Evolutionary conservation across 805 yeast species (phyloP).

Genomic region (Schwanniomyces pseudopolymorphus): DNA sequence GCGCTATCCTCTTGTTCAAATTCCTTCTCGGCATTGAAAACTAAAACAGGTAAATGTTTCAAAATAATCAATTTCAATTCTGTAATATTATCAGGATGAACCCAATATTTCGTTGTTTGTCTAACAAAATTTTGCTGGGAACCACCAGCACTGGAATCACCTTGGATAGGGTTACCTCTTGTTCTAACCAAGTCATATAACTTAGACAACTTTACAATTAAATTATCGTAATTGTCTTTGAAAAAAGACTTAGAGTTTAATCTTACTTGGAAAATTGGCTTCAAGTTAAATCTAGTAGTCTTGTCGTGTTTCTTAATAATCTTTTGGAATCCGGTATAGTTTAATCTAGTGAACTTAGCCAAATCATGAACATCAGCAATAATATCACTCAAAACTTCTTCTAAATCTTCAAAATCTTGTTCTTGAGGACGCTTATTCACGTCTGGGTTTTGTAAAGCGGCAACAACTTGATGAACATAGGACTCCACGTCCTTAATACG

Average conservation of each 20-base stretch:
- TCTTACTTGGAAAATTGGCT: constrained; percentile 91
- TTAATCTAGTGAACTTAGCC: constrained; percentile 88
- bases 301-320: constrained; percentile 97
- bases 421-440: constrained; percentile 34
- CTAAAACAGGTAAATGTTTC: constrained; percentile 95
- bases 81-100: constrained; percentile 96
- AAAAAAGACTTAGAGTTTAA: constrained; percentile 92
- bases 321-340: constrained; percentile 96
- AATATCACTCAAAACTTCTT: constrained; percentile 57
- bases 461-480: constrained; percentile 66
- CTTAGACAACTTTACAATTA: constrained; percentile 86
- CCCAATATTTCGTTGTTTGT: constrained; percentile 99
- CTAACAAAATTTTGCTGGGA: constrained; percentile 96
- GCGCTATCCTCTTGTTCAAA: constrained; percentile 94
- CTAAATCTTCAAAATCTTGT: constrained; percentile 44
- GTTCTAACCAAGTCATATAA: constrained; percentile 92
- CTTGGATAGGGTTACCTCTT: constrained; percentile 90
- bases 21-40: constrained; percentile 94
- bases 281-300: constrained; percentile 65
- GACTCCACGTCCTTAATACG: constrained; percentile 80
- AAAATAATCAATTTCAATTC: constrained; percentile 89
- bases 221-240: constrained; percentile 87
- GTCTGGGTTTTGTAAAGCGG: constrained; percentile 37
- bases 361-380: constrained; percentile 97
- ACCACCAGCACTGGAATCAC: constrained; percentile 98